These are phyloP conservation scores for Leishmania lainsoni DNA, from an alignment of 208 protist species.

Conservation along the genomic window DNA sequence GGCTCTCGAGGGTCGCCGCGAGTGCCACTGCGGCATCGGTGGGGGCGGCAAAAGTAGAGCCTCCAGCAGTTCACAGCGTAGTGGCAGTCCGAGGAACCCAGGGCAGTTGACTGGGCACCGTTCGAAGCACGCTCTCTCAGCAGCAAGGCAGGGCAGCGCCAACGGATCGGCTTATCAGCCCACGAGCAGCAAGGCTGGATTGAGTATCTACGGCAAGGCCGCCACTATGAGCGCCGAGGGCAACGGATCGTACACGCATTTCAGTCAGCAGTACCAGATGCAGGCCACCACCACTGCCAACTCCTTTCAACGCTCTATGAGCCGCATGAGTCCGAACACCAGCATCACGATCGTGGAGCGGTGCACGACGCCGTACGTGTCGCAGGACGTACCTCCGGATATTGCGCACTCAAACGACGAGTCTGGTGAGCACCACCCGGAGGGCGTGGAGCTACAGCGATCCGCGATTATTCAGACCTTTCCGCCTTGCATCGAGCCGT, in stretches of 20 bases:
- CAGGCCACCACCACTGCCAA: constrained; percentile 10
- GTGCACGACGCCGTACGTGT: constrained; percentile 43
- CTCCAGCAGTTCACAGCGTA: not conserved
- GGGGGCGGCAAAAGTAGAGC: not conserved
- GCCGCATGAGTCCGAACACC: constrained; percentile 29
- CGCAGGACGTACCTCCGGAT: constrained; percentile 51
- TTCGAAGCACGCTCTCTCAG: not conserved
- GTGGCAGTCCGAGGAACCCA: not conserved
- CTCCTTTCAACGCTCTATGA: constrained; percentile 38
- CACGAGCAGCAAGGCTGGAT: constrained; percentile 2
- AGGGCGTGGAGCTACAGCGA: constrained; percentile 69
- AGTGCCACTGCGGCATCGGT: constrained; percentile 39
- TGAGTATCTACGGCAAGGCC: not conserved
- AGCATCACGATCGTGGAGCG: constrained; percentile 24
- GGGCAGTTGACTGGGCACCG: not conserved
- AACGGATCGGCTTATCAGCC: constrained; percentile 1
- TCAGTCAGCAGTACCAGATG: not conserved
- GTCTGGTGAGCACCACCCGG: constrained; percentile 54
- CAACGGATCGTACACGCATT: not conserved
- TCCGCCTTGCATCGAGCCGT: constrained; percentile 68
- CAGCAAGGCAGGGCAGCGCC: not conserved
- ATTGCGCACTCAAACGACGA: constrained; percentile 59
- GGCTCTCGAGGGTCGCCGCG: constrained; percentile 52
- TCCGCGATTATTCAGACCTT: constrained; percentile 63
- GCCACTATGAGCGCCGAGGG: not conserved